Base-by-base conservation (phyloP, 768 basidiomycete species). In the Hypsizygus marmoreus region DNA sequence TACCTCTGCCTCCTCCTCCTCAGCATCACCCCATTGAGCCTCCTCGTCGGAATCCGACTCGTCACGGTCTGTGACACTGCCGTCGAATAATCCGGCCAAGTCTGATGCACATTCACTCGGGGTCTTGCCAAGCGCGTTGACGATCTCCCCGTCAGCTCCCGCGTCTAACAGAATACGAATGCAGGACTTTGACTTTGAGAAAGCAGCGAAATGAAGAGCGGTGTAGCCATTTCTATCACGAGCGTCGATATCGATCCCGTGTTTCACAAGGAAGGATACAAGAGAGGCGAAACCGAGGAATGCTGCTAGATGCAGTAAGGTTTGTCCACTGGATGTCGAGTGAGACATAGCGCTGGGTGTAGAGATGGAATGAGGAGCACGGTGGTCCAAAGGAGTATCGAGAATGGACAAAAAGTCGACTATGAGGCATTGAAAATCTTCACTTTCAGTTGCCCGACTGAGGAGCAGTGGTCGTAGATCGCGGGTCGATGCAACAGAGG, bases 141-240 rank as follows among this genome's bases (percentile, higher is more conserved):
- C 88, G 38, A 91, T 80, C 58, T 88, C 85, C 22, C 74, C 61
- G 51, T 90, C 85, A 0, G 95, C 95, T 23, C 91, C 91, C 23
- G 83, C 91, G 9, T 77, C 71, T n/a, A 95, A 57, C 23, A 99
- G 72, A 4, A 85, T 64, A 35, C 73, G 69, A 2, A 80, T 77
- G 64, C 90, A 93, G 9, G 77, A 73, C 42, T 72, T 69, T 11
- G 87, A 82, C 17, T 77, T 77, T 6, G 71, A 73, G 25, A 95
- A 66, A 0, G 82, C 86, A 13, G 94, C 89, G 57, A 95, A 88
- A 66, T 95, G 90, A 25, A 97, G 68, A 0, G 97, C 82, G 0
- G 95, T 98, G 62, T 79, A 91, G 11, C 95, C 95, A 64, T 93
- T 95, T 37, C 80, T 75, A 65, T 99, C 97, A 38, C 91, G 82